Percentiles rank a stretch among this genome's conserved stretches.
These are phyloP conservation scores for Podospora comata DNA, from an alignment of 495 filamentous ascomycete genomes.

Conservation along the genomic window DNA sequence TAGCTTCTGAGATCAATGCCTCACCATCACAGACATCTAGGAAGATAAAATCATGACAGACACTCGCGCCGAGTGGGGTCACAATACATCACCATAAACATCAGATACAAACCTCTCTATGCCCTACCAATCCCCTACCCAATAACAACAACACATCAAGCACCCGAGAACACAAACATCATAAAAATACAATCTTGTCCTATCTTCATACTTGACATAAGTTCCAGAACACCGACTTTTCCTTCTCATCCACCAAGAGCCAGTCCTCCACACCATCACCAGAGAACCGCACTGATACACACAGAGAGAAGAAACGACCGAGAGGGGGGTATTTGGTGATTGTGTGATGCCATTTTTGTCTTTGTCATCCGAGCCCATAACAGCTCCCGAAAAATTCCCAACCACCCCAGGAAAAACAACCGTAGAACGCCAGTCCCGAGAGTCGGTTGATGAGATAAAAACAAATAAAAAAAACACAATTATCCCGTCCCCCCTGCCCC, in stretches of 20 bases:
- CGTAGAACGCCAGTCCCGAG: background rate
- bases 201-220: slow-evolving; percentile 6
- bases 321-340: background rate
- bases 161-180: too few species aligned
- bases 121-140: too few species aligned
- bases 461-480: background rate
- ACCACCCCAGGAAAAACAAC: slow-evolving; percentile 2
- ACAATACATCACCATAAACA: too few species aligned
- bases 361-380: background rate
- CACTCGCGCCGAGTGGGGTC: too few species aligned
- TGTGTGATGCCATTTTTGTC: background rate
- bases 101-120: too few species aligned
- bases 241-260: background rate
- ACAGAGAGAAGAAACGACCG: slow-evolving; percentile 11
- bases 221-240: background rate
- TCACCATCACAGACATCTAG: too few species aligned
- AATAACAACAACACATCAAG: too few species aligned
- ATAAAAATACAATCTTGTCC: too few species aligned
- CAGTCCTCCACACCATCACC: slow-evolving; percentile 24
- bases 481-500: background rate
- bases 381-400: background rate
- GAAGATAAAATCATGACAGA: too few species aligned
- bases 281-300: slow-evolving; percentile 24
- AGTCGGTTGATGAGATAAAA: slow-evolving; percentile 3
- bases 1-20: too few species aligned